These are phyloP conservation scores for Canna indica DNA, from an alignment of 176 grass and related monocot genomes.

Conservation along the genomic window DNA sequence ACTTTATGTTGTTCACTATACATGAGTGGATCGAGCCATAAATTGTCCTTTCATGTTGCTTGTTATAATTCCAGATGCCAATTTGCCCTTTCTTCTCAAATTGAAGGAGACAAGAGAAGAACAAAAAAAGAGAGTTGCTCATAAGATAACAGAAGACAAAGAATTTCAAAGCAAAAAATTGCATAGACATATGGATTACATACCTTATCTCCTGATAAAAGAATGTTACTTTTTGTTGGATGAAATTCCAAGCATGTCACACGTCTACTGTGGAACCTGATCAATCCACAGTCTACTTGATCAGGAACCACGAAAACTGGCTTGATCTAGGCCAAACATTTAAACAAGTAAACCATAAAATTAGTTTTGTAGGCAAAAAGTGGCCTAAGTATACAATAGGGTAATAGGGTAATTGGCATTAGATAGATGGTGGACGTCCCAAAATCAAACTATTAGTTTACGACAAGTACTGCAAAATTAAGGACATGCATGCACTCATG, in stretches of 20 bases:
- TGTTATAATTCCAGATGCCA: slow-evolving; percentile 89
- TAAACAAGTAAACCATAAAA: background rate
- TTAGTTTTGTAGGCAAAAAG: background rate
- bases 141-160: slow-evolving; percentile 9
- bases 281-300: slow-evolving; percentile 68
- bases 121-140: background rate
- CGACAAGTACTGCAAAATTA: background rate
- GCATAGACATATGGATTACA: background rate
- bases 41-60: slow-evolving; percentile 71
- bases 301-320: slow-evolving; percentile 55
- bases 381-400: background rate
- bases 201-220: slow-evolving; percentile 97
- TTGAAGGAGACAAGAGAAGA: slow-evolving; percentile 1
- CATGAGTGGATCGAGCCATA: slow-evolving; percentile 83
- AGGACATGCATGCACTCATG: no score
- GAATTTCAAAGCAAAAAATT: background rate
- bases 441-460: background rate
- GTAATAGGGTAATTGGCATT: background rate
- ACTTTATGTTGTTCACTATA: slow-evolving; percentile 91
- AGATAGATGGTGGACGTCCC: background rate
- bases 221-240: slow-evolving; percentile 58
- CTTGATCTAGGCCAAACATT: slow-evolving; percentile 38
- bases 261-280: slow-evolving; percentile 77
- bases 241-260: slow-evolving; percentile 93
- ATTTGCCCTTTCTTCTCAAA: slow-evolving; percentile 67